Evolutionary conservation across 306 rosid species (phyloP).

Genomic region (Inga laurina): DNA sequence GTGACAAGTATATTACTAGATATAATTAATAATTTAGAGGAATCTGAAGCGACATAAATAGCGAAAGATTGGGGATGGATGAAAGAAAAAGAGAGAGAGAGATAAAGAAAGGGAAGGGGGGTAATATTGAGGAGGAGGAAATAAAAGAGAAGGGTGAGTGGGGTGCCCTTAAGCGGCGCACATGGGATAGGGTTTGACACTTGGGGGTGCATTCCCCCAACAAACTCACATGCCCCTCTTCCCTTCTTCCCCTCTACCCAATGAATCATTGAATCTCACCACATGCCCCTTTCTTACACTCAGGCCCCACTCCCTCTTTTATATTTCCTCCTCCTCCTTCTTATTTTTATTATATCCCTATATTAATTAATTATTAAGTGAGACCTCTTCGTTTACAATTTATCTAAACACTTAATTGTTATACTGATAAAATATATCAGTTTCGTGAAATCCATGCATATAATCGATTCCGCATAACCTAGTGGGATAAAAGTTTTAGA

Average conservation of each 20-base stretch:
- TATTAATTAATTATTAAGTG: too few relatives aligned
- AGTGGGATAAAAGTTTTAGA: too few relatives aligned
- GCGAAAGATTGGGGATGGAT: neutral
- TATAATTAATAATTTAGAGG: neutral
- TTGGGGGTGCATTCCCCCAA: constrained; percentile 54
- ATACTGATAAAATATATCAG: too few relatives aligned
- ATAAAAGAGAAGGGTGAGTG: constrained; percentile 37
- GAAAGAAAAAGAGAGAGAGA: neutral
- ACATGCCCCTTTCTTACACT: constrained; percentile 47
- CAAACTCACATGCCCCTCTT: constrained; percentile 70
- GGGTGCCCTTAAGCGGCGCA: constrained; percentile 88
- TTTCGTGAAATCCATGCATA: too few relatives aligned
- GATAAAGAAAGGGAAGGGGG: neutral
- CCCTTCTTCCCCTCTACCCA: constrained; percentile 39
- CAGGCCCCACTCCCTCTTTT: constrained; percentile 50
- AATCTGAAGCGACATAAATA: neutral
- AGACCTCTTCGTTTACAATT: too few relatives aligned
- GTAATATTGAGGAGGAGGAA: neutral
- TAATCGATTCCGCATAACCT: too few relatives aligned
- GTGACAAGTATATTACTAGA: neutral
- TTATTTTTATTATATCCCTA: neutral
- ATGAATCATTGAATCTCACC: constrained; percentile 64
- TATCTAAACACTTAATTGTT: too few relatives aligned
- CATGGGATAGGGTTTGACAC: constrained; percentile 85
- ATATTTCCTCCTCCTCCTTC: neutral